Evolutionary conservation across 1,284 basidiomycete genomes (phyloP).

Genomic region (Sutorius eximius): DNA sequence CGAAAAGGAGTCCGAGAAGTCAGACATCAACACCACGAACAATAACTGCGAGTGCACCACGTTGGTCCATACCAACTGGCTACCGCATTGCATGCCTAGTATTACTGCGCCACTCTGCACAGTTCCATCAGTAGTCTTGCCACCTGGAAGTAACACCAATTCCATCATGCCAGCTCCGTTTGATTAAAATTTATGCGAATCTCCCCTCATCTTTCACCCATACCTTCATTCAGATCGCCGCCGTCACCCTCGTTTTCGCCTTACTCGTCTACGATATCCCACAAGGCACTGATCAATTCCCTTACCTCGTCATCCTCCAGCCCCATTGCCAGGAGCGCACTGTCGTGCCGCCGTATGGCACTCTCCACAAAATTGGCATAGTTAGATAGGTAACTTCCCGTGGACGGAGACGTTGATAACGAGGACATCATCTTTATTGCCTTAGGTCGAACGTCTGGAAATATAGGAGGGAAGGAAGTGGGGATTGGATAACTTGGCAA

Average conservation of each 20-base stretch:
- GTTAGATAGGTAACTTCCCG: constrained; percentile 37
- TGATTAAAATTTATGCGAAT: neutral
- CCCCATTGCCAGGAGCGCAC: constrained; percentile 31
- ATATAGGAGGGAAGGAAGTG: constrained; percentile 49
- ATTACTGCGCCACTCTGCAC: neutral
- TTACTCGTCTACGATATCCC: constrained; percentile 51
- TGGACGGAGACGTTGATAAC: constrained; percentile 30
- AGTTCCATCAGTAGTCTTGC: neutral
- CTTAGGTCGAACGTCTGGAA: constrained; percentile 25
- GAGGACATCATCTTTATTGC: constrained; percentile 29
- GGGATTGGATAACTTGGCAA: constrained; percentile 49
- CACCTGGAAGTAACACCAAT: neutral
- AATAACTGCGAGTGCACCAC: too few relatives aligned
- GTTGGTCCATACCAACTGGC: too few relatives aligned
- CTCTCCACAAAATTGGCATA: constrained; percentile 47
- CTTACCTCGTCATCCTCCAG: constrained; percentile 49
- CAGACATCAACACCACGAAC: too few relatives aligned
- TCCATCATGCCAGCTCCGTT: neutral
- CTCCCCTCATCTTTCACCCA: constrained; percentile 32
- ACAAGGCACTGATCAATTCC: constrained; percentile 52
- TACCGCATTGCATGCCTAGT: too few relatives aligned
- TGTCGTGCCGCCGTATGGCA: constrained; percentile 32
- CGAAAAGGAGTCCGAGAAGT: too few relatives aligned
- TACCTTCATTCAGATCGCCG: constrained; percentile 18
- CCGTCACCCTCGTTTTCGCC: constrained; percentile 29